Conservation (phyloP, 192 early-diverging fungal genomes). For the Backusella australiensis region DNA sequence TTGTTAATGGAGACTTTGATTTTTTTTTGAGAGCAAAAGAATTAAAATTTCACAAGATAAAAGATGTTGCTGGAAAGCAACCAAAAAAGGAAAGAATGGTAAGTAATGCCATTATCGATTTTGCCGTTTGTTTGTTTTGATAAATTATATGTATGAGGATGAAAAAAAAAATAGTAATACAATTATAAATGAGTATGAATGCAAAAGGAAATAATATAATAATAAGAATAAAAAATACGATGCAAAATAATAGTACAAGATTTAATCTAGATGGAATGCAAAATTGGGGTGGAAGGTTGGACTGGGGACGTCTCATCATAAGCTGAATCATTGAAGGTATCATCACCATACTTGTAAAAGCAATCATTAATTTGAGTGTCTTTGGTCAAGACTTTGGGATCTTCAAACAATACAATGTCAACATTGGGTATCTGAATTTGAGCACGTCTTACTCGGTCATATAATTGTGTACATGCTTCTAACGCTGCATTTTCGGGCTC, state of each 20-base stretch:
- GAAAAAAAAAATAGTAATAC: neutral
- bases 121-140: slow-evolving; percentile 5
- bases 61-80: neutral
- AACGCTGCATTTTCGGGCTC: neutral
- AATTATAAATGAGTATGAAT: neutral
- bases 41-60: neutral
- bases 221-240: neutral
- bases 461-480: neutral
- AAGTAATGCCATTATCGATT: neutral
- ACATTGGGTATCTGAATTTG: slow-evolving; percentile 4
- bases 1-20: neutral
- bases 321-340: neutral
- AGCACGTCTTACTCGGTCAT: slow-evolving; percentile 6
- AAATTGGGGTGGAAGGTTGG: neutral
- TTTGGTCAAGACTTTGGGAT: neutral
- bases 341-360: slow-evolving; percentile 12
- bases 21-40: neutral
- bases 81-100: neutral
- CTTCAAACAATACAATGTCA: slow-evolving; percentile 15
- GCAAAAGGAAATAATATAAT: neutral
- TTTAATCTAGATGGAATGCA: neutral
- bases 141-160: neutral
- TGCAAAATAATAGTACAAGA: neutral
- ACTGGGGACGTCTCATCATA: neutral
- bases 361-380: slow-evolving; percentile 4